Evolutionary conservation across 2,329 filamentous ascomycete genomes (phyloP), one percentile per base, ranked within the genome.

Genomic region (Aspergillus novoparasiticus): DNA sequence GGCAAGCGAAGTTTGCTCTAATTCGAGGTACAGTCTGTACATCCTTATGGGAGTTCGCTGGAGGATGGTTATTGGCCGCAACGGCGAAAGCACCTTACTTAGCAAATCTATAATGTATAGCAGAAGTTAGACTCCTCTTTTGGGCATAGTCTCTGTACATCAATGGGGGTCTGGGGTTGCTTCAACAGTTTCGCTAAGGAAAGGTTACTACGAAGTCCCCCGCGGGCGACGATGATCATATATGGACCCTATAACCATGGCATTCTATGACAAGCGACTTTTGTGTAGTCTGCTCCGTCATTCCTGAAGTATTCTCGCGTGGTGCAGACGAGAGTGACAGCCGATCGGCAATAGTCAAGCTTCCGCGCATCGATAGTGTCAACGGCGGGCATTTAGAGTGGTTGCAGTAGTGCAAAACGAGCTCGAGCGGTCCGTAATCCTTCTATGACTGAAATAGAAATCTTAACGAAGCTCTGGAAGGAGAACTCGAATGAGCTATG

Each of bases 261-360:
- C 14, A 30, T 2, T 28, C n/a, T 9, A 26, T 28, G 23, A 48
- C 45, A 26, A 28, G 45, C 45, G 45, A 28, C 26, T 16, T 28
- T 28, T 48, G 45, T 6, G 23, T 23, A 28, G 45, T 23, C 45
- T 46, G 10, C 21, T 26, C 21, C n/a, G 45, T 21, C 14, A 28
- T 28, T n/a, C 26, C 26, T 30, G 46, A 50, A 19, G 30, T 12
- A 54, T 54, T 34, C 21, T 16, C 16, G 16, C 28, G 16, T 34
- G 28, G 11, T 16, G 28, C 30, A 28, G 26, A 28, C 26, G 23
- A 46, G 58, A 19, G 36, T 36, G 41, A 59, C 21, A 41, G 57
- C 34, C 32, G 45, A 59, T 59, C 57, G 41, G 45, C 57, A 51
- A 59, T 39, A 58, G 43, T 50, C n/a, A 53, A 59, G 46, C 23